Evolutionary conservation across 768 basidiomycete genomes (phyloP), one percentile per base, ranked within the genome.

Genomic region (Kwoniella dendrophila): DNA sequence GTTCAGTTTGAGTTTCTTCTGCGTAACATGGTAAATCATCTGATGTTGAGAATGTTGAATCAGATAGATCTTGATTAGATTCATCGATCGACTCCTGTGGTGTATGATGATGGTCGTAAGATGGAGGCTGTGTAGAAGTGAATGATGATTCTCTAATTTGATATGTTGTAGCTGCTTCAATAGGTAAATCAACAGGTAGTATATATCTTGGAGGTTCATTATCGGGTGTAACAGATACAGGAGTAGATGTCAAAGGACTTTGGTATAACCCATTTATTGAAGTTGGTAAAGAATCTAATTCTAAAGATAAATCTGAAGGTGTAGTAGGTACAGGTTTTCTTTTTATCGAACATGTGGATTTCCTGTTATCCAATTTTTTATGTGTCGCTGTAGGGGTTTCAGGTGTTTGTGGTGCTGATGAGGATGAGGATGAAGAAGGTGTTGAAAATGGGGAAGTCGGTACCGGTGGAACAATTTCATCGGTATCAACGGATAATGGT

Each of bases 1-100:
- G 68, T 59, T 76, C 74, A 11, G 70, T 73, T 58, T 68, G 44
- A 10, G 59, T 60, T 11, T 67, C 58, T 43, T 62, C 66, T 12
- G 70, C 62, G 50, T 76, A 76, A 20, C 27, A 26, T 2, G 74
- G 74, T 14, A 76, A 44, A 26, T 65, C 63, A 51, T 75, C 74
- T 6, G 32, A 54, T 8, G 27, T 36, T 20, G 30, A 36, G 24
- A 45, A 32, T n/a, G n/a, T n/a, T n/a, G n/a, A n/a, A n/a, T n/a
- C n/a, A n/a, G n/a, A n/a, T n/a, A n/a, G n/a, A n/a, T n/a, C n/a
- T n/a, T n/a, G n/a, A n/a, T n/a, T n/a, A n/a, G n/a, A n/a, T n/a
- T n/a, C n/a, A n/a, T n/a, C n/a, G n/a, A n/a, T n/a, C n/a, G n/a
- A n/a, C n/a, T n/a, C n/a, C 43, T 26, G 26, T 40, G 2, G 18